Percentiles rank a stretch among this genome's conserved stretches.
Conservation (phyloP, 1,284 basidiomycete species). For the Malassezia nana region DNA sequence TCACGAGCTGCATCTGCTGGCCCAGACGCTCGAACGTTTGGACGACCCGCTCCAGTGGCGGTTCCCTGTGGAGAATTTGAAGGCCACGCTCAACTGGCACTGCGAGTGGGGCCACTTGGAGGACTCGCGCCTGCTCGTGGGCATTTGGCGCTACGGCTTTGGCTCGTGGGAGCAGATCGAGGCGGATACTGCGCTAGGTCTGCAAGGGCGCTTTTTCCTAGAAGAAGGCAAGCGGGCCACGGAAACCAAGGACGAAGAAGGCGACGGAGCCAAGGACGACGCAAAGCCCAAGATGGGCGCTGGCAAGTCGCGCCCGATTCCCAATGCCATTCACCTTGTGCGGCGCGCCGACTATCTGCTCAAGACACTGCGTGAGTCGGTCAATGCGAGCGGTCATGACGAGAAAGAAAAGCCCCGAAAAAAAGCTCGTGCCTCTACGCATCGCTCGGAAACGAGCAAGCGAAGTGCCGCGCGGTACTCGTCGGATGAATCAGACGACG, state of each 20-base stretch:
- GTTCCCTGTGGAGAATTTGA: conserved; percentile 81
- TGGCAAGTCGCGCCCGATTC: conserved; percentile 36
- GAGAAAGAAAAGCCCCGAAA: conserved; percentile 3
- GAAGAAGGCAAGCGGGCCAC: conserved; percentile 61
- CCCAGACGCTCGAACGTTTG: conserved; percentile 54
- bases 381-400: not conserved
- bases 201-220: conserved; percentile 89
- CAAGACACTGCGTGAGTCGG: conserved; percentile 68
- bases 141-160: conserved; percentile 86
- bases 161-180: conserved; percentile 94
- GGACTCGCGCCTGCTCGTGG: conserved; percentile 85
- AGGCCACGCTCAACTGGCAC: conserved; percentile 89
- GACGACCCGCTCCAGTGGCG: conserved; percentile 70
- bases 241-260: conserved; percentile 51
- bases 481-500: conserved; percentile 30
- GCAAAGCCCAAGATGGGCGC: conserved; percentile 23
- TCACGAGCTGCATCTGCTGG: conserved; percentile 79
- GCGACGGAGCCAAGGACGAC: conserved; percentile 38
- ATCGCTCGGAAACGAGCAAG: conserved; percentile 20
- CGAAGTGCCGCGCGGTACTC: conserved; percentile 15
- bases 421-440: conserved; percentile 19
- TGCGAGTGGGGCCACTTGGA: conserved; percentile 87
- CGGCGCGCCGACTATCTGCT: conserved; percentile 90
- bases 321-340: conserved; percentile 67
- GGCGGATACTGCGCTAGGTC: conserved; percentile 70